Evolutionary conservation across 2,329 filamentous ascomycete genomes (phyloP).

Genomic region (Exophiala bonariae): DNA sequence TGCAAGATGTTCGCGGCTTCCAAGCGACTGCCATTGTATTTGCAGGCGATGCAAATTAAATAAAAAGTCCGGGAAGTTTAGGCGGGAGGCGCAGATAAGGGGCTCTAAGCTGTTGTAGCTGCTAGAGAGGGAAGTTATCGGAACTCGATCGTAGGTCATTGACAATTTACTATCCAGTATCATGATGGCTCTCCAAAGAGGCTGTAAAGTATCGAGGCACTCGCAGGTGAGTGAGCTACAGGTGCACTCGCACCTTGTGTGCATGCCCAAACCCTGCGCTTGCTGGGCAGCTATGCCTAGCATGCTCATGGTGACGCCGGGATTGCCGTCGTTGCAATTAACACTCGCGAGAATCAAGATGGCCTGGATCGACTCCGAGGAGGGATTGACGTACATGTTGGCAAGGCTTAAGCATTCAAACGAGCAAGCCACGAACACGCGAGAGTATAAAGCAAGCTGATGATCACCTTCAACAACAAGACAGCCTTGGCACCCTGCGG

Average conservation of each 20-base stretch:
- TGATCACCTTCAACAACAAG: constrained; percentile 1
- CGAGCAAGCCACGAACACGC: constrained; percentile 8
- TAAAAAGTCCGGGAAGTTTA: background rate
- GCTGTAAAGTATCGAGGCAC: background rate
- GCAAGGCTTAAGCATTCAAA: constrained; percentile 5
- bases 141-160: constrained; percentile 3
- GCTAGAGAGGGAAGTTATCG: background rate
- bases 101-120: constrained; percentile 1
- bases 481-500: constrained; percentile 2
- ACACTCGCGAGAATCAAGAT: constrained; percentile 8
- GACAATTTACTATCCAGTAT: constrained; percentile 4
- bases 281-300: constrained; percentile 7
- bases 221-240: constrained; percentile 5
- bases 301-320: constrained; percentile 8
- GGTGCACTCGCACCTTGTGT: constrained; percentile 5
- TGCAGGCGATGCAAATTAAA: constrained; percentile 3
- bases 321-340: constrained; percentile 9
- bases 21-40: constrained; percentile 1
- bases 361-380: constrained; percentile 4
- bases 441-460: constrained; percentile 2
- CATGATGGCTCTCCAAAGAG: constrained; percentile 2
- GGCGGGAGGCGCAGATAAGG: background rate
- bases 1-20: background rate
- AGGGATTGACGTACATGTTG: constrained; percentile 7
- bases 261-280: constrained; percentile 8